Evolutionary conservation across 2,329 filamentous ascomycete genomes (phyloP).

Genomic region (Apiospora arundinis): DNA sequence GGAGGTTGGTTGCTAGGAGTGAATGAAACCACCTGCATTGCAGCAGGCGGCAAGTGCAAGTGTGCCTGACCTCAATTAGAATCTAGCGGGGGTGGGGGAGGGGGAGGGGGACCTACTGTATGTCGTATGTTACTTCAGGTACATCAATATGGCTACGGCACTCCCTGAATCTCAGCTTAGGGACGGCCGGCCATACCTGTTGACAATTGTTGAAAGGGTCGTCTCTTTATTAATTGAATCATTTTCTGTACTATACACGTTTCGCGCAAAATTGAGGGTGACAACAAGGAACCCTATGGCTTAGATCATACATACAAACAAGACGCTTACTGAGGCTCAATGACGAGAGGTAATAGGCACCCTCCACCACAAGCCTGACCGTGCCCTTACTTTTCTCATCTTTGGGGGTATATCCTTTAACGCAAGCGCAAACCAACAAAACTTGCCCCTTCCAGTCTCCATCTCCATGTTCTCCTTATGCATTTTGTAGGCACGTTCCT

Average conservation of each 20-base stretch:
- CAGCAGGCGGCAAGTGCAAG: too few species aligned
- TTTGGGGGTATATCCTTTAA: constrained; percentile 24
- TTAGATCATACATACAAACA: background rate
- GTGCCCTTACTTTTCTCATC: constrained; percentile 5
- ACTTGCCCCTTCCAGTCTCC: background rate
- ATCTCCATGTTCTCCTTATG: background rate
- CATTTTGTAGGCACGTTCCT: background rate
- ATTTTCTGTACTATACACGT: background rate
- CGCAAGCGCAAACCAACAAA: constrained; percentile 21
- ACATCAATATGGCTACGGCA: background rate
- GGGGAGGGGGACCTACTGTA: too few species aligned
- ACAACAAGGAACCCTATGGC: background rate
- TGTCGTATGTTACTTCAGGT: too few species aligned
- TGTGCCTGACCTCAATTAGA: too few species aligned
- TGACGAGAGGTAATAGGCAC: background rate
- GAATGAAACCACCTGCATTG: background rate
- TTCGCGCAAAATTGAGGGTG: background rate
- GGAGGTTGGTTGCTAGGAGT: constrained; percentile 5
- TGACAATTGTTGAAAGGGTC: background rate
- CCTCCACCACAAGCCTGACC: background rate
- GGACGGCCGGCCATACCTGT: too few species aligned
- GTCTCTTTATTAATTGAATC: background rate
- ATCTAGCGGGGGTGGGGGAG: background rate
- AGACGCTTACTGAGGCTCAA: background rate
- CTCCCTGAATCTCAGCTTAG: background rate